These are phyloP conservation scores for Nakazawaea pomicola DNA, from an alignment of 805 yeast species.

Conservation along the genomic window DNA sequence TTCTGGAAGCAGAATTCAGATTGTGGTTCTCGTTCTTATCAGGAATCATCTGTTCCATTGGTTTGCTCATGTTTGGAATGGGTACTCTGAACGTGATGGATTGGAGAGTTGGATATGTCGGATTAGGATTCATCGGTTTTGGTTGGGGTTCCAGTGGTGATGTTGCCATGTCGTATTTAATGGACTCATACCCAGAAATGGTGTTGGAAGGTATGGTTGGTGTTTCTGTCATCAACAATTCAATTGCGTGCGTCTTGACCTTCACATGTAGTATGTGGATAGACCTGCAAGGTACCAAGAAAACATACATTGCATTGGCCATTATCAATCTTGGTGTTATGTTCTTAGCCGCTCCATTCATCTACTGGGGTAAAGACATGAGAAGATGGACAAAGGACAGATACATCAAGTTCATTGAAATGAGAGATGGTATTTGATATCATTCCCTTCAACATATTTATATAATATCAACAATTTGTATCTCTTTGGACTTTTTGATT, in stretches of 20 bases:
- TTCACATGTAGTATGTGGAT: slow-evolving; percentile 61
- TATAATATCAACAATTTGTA: neutral
- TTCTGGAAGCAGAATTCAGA: slow-evolving; percentile 63
- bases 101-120: slow-evolving; percentile 53
- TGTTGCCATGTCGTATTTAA: slow-evolving; percentile 59
- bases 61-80: slow-evolving; percentile 60
- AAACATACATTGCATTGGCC: slow-evolving; percentile 58
- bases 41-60: slow-evolving; percentile 54
- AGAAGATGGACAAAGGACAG: slow-evolving; percentile 53
- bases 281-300: slow-evolving; percentile 48
- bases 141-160: slow-evolving; percentile 73
- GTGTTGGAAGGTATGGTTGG: slow-evolving; percentile 70
- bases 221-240: slow-evolving; percentile 58
- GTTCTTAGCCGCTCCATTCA: slow-evolving; percentile 51
- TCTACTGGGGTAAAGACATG: slow-evolving; percentile 54
- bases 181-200: slow-evolving; percentile 68
- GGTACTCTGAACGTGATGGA: slow-evolving; percentile 48
- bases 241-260: slow-evolving; percentile 61
- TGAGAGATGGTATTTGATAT: slow-evolving; percentile 38
- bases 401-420: slow-evolving; percentile 49
- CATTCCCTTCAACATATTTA: neutral
- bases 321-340: slow-evolving; percentile 55
- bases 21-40: slow-evolving; percentile 53
- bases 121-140: slow-evolving; percentile 60
- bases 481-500: too few species aligned